Evolutionary conservation across 306 rosid species (phyloP), one percentile per base, ranked within the genome.

Genomic region (Psophocarpus tetragonolobus): DNA sequence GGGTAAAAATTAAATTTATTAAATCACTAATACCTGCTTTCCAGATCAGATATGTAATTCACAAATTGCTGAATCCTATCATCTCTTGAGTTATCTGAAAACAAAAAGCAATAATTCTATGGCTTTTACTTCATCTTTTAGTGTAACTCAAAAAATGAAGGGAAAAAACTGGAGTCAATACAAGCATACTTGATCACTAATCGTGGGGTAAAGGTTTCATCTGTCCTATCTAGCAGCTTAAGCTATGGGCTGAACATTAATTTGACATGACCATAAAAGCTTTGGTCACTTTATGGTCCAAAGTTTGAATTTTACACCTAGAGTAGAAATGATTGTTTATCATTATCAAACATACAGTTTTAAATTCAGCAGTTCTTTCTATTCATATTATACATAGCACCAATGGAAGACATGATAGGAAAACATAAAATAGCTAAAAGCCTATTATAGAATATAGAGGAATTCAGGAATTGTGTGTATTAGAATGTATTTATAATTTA

Each of bases 21-120:
- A 23, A 70, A 74, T 68, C 75, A 64, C 63, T 39, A 41, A 12
- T 90, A 92, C 98, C 89, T 90, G 85, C 81, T 76, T 88, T 94
- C 97, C 73, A 85, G 51, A 83, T 94, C 98, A 79, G 98, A 71
- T 85, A 94, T 90, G 83, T 92, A 92, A 67, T 84, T 86, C 86
- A 87, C 88, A 81, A 92, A 92, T 89, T 88, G 94, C 81, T 83
- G 89, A 84, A 90, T 84, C 88, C 97, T 94, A 75, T 82, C 93
- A 54, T 51, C 6, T 81, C 75, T 83, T 61, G 84, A 83, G 61
- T 81, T 85, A 63, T 88, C 98, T 94, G 74, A 14, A 69, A 75
- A 83, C 48, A 76, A 83, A 67, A 68, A 38, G 36, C 18, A 68
- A 76, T 50, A 68, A 79, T 36, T 65, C 18, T 35, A 45, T 38